Base-by-base conservation (phyloP, 805 yeast genomes). In the Naumovozyma baii region DNA sequence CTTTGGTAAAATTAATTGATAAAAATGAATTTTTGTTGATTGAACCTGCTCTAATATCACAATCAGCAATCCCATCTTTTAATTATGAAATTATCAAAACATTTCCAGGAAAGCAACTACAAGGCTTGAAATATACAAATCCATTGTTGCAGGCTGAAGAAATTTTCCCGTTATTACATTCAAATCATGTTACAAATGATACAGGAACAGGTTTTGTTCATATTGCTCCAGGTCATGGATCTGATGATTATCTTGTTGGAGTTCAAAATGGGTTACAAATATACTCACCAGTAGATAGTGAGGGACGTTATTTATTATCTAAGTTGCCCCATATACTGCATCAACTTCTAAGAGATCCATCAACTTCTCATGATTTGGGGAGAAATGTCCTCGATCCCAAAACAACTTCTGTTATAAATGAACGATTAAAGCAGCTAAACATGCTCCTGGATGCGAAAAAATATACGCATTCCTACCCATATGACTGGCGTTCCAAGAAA, bases 161-260 rank as follows among this genome's bases (percentile, higher is more conserved):
- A 15, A 5, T 17, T 2, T 37, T 34, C 28, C 94, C 94, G 0
- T 62, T 90, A 3, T 45, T 90, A 3, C 79, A 76, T 41, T 96
- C 92, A 4, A 75, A 72, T 39, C 95, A 88, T 59, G 97, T 94
- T 10, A 76, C 85, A 0, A 73, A 74, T 41, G 49, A 72, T 1
- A 77, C 92, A 0, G 99, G 99, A 59, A 85, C 98, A 0, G 99
- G 98, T 2, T 64, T 92, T 12, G 99, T 92, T 1, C 99, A 92
- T 56, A 83, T 86, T 16, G 97, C 98, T 0, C 97, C 98, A 1
- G 97, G 96, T 0, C 98, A 92, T 58, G 99, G 99, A 52, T 74
- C 78, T 51, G 98, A 92, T 49, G 99, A 92, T 65, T 88, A 84
- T 55, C 52, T 80, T 5, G 69, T 81, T 28, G 90, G 95, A 26